phyloP scores from a whole-genome alignment of 75 land plant genomes.

The Pinus albicaulis region DNA sequence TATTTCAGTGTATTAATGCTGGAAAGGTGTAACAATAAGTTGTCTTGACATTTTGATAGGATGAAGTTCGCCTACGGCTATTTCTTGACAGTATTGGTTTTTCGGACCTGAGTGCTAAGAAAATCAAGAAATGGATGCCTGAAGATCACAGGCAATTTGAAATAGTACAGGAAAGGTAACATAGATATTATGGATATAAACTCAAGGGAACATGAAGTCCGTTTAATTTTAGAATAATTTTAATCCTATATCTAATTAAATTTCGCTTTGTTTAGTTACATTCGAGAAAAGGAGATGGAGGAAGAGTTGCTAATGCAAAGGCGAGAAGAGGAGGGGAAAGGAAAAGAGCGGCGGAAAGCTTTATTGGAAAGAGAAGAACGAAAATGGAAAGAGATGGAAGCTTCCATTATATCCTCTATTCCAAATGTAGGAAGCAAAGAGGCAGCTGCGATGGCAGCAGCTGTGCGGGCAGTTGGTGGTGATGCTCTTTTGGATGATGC shows the following conservation, averaged over 20 bases:
- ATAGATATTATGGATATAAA: not conserved
- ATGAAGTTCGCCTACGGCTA: slow-evolving; percentile 95
- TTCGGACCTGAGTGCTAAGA: slow-evolving; percentile 94
- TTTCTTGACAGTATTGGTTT: slow-evolving; percentile 97
- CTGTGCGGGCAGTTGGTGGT: slow-evolving; percentile 97
- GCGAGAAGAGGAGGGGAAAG: slow-evolving; percentile 99
- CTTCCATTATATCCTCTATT: slow-evolving; percentile 89
- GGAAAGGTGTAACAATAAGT: not conserved
- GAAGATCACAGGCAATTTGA: slow-evolving; percentile 98
- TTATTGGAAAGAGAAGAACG: slow-evolving; percentile 94
- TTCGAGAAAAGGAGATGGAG: slow-evolving; percentile 98
- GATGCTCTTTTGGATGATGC: slow-evolving; percentile 91
- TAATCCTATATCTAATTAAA: not conserved
- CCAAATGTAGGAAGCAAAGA: slow-evolving; percentile 96
- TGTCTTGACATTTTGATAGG: slow-evolving; percentile 41
- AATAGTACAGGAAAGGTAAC: slow-evolving; percentile 90
- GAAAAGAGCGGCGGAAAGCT: slow-evolving; percentile 94
- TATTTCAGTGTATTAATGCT: not conserved
- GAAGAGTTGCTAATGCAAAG: slow-evolving; percentile 93
- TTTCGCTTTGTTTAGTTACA: slow-evolving; percentile 50
- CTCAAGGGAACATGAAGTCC: not conserved
- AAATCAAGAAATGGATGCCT: slow-evolving; percentile 97
- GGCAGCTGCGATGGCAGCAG: slow-evolving; percentile 99
- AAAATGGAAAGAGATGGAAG: slow-evolving; percentile 96
- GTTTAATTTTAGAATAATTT: not conserved